A percentile compares a stretch with the other conserved stretches of the same genome.
Conservation (phyloP, 305 asterid genomes). For the Ajuga reptans region DNA sequence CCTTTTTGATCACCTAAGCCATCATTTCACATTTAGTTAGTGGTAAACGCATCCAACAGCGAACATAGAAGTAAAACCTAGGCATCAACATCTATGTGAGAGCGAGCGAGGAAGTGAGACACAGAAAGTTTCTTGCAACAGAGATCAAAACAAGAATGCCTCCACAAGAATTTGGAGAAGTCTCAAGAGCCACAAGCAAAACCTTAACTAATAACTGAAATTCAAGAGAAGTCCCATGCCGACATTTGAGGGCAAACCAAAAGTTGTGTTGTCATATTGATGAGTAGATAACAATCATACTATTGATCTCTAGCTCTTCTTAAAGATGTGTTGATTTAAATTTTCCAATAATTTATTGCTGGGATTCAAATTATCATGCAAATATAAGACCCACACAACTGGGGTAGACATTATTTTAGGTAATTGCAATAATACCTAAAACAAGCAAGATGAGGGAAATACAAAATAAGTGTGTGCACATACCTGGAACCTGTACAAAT, state of each 20-base stretch:
- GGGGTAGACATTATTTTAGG: constrained; percentile 3
- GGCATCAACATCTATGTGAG: background rate
- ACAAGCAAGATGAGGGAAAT: constrained; percentile 21
- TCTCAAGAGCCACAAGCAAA: background rate
- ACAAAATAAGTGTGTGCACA: constrained; percentile 13
- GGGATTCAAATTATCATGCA: background rate
- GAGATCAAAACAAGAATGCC: background rate
- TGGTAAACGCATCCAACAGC: constrained; percentile 3
- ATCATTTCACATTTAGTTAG: constrained; percentile 23
- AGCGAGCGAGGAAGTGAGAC: background rate
- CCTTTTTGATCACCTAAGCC: constrained; percentile 81
- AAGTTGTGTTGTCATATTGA: background rate
- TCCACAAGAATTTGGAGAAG: background rate
- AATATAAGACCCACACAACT: background rate
- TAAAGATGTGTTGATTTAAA: background rate
- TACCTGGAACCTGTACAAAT: constrained; percentile 88
- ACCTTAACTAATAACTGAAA: background rate
- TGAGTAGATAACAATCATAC: background rate
- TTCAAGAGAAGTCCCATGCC: background rate
- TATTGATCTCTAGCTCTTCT: background rate
- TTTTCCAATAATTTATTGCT: background rate
- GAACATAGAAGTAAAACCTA: background rate
- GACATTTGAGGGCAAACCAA: background rate
- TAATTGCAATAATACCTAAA: constrained; percentile 5
- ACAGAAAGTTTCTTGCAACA: background rate